Percentiles rank a stretch among this genome's conserved stretches.
Evolutionary conservation across 192 early-diverging fungal species (phyloP).

Genomic region (Coemansia sp.): DNA sequence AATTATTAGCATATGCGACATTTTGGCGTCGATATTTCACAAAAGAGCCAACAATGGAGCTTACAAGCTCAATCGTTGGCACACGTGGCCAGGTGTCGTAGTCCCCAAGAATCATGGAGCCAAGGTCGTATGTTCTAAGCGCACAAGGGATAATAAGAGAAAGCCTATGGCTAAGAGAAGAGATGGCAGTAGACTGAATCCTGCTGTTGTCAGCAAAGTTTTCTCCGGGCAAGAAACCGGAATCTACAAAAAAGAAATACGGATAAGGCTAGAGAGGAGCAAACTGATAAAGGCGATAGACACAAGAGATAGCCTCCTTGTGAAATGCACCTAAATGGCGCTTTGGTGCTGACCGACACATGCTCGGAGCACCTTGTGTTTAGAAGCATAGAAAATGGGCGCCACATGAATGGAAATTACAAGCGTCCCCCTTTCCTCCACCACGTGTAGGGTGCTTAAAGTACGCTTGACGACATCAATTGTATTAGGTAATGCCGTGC

Average conservation of each 20-base stretch:
- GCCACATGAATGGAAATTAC: not conserved
- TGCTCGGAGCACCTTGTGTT: not conserved
- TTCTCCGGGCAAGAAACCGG: not conserved
- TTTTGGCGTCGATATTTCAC: not conserved
- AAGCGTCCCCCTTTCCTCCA: not conserved
- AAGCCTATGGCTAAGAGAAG: not conserved
- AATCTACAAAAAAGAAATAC: not conserved
- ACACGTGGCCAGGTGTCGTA: not conserved
- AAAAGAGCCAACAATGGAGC: not conserved
- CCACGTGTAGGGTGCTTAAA: slow-evolving; percentile 3
- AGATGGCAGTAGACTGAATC: not conserved
- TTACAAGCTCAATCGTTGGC: not conserved
- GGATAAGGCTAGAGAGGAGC: not conserved
- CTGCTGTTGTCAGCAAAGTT: not conserved
- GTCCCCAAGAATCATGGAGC: not conserved
- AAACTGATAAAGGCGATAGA: not conserved
- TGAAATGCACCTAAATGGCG: not conserved
- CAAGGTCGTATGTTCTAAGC: not conserved
- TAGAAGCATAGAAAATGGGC: not conserved
- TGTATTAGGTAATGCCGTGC: not conserved
- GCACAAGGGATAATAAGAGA: not conserved
- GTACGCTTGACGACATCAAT: slow-evolving; percentile 1
- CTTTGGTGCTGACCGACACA: not conserved
- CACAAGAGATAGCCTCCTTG: not conserved
- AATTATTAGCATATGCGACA: not conserved